Base-by-base conservation (phyloP, 2,329 filamentous ascomycete genomes). In the Ceratocystis huliohia region DNA sequence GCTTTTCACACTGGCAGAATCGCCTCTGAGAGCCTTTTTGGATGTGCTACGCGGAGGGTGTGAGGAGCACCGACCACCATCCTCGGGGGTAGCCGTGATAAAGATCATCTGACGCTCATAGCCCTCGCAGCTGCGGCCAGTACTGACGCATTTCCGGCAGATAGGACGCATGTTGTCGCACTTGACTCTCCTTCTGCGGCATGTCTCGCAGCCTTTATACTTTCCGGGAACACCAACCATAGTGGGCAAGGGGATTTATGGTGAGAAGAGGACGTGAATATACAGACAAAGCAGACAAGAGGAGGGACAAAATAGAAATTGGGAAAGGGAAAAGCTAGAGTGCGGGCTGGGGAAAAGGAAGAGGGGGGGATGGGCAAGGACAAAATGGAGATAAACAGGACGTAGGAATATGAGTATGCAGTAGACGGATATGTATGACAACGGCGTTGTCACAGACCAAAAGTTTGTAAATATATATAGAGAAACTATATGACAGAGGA, bases 211-310 rank as follows among this genome's bases (percentile, higher is more conserved):
- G 46, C 83, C 83, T 73, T 85, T 85, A 73, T 82, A 86, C 73
- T 85, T 85, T 64, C 83, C 83, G 46, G 82, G 79, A 67, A 86
- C 83, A 65, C 83, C 83, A 69, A 85, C 83, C 83, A 85, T 84
- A 45, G 66, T 76, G 17, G 59, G 6, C 8, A 22, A 56, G 28
- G 37, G 3, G 30, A 25, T n/a, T 44, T 7, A 8, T 20, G 5
- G 17, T n/a, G 37, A 15, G 3, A 41, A 20, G 33, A 56, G 28
- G 22, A 17, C 4, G 22, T 15, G 25, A 2, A 25, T 53, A 30
- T 13, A 10, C 20, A 48, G 22, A 53, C 37, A 41, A 13, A 41
- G 37, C 37, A 41, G 37, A 13, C 2, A 20, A 15, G 45, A 20
- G 17, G 20, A 48, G 59, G 10, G 30, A 44, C n/a, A 10, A 25